Evolutionary conservation across 2,329 filamentous ascomycete genomes (phyloP).

Genomic region (Westerdykella aurantiaca): DNA sequence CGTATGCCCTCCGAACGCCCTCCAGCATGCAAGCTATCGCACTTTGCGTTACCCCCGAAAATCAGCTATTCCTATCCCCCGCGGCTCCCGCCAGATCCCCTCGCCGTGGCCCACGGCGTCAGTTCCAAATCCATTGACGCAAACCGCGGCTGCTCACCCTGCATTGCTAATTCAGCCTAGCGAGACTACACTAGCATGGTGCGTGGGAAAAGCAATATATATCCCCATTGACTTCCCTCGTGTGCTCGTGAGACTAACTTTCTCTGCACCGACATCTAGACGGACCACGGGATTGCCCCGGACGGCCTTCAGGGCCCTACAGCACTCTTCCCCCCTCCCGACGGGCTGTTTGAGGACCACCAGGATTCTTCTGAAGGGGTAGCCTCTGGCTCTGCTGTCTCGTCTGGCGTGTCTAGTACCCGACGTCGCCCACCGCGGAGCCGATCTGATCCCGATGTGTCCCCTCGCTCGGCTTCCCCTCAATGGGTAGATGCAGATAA

Average conservation of each 20-base stretch:
- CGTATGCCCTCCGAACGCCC: constrained; percentile 20
- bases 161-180: too few relatives aligned
- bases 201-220: constrained; percentile 26
- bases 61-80: constrained; percentile 15
- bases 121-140: constrained; percentile 33
- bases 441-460: constrained; percentile 17
- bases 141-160: constrained; percentile 18
- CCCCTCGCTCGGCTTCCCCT: constrained; percentile 12
- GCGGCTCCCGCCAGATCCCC: constrained; percentile 11
- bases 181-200: constrained; percentile 27
- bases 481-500: constrained; percentile 20
- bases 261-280: constrained; percentile 15
- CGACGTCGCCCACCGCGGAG: constrained; percentile 23
- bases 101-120: constrained; percentile 15
- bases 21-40: constrained; percentile 35
- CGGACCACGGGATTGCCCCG: constrained; percentile 21
- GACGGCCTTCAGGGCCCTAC: constrained; percentile 18
- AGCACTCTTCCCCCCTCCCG: constrained; percentile 3
- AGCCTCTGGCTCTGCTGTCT: constrained; percentile 5
- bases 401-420: constrained; percentile 9
- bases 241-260: constrained; percentile 1
- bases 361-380: constrained; percentile 12
- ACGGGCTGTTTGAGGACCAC: constrained; percentile 5
- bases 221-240: constrained; percentile 6
- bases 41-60: constrained; percentile 24